Conservation (phyloP, 1,284 basidiomycete species). For the Trichosporon faecale region DNA sequence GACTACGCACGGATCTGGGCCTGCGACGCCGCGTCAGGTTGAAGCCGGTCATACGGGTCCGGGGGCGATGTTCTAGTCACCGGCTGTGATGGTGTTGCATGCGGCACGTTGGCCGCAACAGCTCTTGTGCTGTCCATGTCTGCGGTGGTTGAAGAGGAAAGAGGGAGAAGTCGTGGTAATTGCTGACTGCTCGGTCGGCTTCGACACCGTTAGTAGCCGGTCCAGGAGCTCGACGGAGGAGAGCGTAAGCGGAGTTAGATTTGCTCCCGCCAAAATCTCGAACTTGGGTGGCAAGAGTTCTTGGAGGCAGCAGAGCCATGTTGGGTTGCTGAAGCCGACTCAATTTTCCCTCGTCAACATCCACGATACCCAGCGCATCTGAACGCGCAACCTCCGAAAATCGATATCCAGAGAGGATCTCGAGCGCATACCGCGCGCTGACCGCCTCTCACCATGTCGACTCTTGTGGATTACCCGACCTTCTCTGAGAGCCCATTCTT, state of each 20-base stretch:
- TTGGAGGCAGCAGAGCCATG: not conserved
- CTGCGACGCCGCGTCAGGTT: constrained; percentile 54
- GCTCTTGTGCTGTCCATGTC: constrained; percentile 24
- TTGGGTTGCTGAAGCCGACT: not conserved
- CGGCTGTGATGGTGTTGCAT: not conserved
- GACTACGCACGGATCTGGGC: constrained; percentile 80
- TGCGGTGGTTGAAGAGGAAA: not conserved
- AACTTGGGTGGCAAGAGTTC: constrained; percentile 17
- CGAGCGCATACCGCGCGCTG: not conserved
- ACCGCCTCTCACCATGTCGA: constrained; percentile 15
- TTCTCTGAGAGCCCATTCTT: constrained; percentile 53
- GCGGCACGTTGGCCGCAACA: constrained; percentile 11
- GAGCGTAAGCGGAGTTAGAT: constrained; percentile 15
- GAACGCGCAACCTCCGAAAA: not conserved
- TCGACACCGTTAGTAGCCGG: not conserved
- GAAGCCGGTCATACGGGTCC: constrained; percentile 29
- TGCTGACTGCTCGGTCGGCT: constrained; percentile 3
- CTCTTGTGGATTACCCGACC: constrained; percentile 40
- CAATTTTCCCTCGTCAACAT: not conserved
- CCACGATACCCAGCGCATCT: constrained; percentile 7
- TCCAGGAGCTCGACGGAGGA: not conserved
- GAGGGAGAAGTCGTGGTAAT: not conserved
- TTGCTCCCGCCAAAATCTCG: constrained; percentile 15
- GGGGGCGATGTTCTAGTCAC: not conserved
- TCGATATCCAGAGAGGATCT: not conserved